Evolutionary conservation across 2,329 filamentous ascomycete genomes (phyloP), one percentile per base, ranked within the genome.

Genomic region (Penicillium thymicola): DNA sequence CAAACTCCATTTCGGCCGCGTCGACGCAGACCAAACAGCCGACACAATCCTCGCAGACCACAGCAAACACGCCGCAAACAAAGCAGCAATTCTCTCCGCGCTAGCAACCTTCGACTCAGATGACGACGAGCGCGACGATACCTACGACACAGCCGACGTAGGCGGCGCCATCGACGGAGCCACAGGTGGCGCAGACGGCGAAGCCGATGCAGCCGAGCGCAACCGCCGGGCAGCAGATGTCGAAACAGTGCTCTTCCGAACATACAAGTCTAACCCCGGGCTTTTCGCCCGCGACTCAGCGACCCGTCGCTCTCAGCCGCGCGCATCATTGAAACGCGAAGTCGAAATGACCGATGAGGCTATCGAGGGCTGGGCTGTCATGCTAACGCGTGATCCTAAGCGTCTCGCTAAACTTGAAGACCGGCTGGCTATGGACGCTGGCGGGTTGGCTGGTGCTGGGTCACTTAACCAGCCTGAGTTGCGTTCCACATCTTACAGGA

Each of bases 81-180:
- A 95, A 76, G 90, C 91, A 0, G 88, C 91, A 11, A 96, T 97
- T 65, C 78, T 96, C 25, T 90, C 92, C 3, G 93, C 93, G 0
- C 83, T 97, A 2, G 90, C 91, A 16, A 83, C 88, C 0, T 97
- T 97, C 64, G 92, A 97, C 75, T 88, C 88, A 0, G 93, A 97
- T 66, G 94, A 97, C 64, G 94, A 99, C 71, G 94, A 99, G 76
- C 85, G 92, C 36, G 94, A 99, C 72, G 94, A 99, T 72, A 97
- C 93, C 0, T 99, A 99, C 70, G 94, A 99, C 67, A 85, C 88
- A 2, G 90, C 86, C 48, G 94, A 97, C 68, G 91, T 97, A 2
- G 94, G 94, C 36, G 92, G 93, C 23, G 90, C 89, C 0, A 86
- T 97, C 3, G 92, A 96, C 65, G 80, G 82, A 18, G 75, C 76